Conservation (phyloP, 1,139 yeast species). For the Geotrichum cucujoidarum region DNA sequence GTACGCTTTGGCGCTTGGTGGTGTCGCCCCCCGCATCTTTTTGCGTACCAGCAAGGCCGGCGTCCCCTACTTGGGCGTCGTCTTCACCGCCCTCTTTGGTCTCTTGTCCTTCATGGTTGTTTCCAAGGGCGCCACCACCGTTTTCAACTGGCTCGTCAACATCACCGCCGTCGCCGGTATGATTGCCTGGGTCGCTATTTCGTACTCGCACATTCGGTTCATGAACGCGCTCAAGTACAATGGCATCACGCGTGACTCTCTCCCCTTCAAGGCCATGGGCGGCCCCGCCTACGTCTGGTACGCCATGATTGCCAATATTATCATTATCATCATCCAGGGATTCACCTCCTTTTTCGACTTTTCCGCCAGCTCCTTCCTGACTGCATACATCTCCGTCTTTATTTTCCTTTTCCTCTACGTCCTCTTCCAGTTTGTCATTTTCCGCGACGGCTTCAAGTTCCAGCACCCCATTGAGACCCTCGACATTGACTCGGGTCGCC, state of each 20-base stretch:
- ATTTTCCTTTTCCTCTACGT: conserved; percentile 51
- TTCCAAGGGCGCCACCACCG: conserved; percentile 56
- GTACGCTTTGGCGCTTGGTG: conserved; percentile 58
- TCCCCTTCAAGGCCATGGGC: conserved; percentile 64
- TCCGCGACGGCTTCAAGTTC: conserved; percentile 13
- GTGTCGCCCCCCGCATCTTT: conserved; percentile 64
- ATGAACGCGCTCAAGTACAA: conserved; percentile 46
- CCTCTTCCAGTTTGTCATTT: conserved; percentile 45
- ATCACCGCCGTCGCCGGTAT: conserved; percentile 73
- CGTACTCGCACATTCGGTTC: conserved; percentile 63
- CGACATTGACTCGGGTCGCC: conserved; percentile 73
- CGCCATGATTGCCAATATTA: conserved; percentile 53
- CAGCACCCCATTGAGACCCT: conserved; percentile 52
- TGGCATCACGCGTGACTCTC: conserved; percentile 58
- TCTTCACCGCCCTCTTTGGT: conserved; percentile 53
- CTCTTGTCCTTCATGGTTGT: conserved; percentile 68
- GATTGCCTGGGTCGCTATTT: conserved; percentile 72
- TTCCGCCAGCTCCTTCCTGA: conserved; percentile 54
- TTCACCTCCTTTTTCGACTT: conserved; percentile 61
- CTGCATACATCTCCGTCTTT: conserved; percentile 63
- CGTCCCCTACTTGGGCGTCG: conserved; percentile 59
- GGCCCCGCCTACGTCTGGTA: conserved; percentile 66
- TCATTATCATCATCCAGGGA: conserved; percentile 62
- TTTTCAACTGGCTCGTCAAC: conserved; percentile 75
- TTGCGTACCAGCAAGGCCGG: conserved; percentile 69